Evolutionary conservation across 1,139 yeast genomes (phyloP).

Genomic region (Magnusiomyces fungicola): DNA sequence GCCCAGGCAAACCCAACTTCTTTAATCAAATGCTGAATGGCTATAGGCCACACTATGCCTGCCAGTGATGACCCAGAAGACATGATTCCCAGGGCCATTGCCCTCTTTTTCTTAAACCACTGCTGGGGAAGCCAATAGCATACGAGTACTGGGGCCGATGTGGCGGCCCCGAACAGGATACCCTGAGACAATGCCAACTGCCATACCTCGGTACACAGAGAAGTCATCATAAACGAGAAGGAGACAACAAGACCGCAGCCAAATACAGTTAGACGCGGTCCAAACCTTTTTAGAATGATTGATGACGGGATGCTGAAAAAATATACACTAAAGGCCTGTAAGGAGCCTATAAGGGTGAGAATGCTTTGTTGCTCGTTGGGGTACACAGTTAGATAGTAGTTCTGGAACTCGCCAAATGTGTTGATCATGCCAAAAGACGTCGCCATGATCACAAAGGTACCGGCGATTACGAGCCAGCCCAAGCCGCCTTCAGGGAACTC

Average conservation of each 20-base stretch:
- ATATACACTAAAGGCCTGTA: constrained; percentile 41
- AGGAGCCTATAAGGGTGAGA: constrained; percentile 48
- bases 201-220: constrained; percentile 42
- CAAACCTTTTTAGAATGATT: constrained; percentile 46
- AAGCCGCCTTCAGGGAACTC: constrained; percentile 27
- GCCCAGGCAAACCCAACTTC: constrained; percentile 47
- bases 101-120: constrained; percentile 49
- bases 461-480: constrained; percentile 28
- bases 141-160: constrained; percentile 25
- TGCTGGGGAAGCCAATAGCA: constrained; percentile 31
- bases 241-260: constrained; percentile 44
- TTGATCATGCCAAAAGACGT: constrained; percentile 44
- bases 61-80: constrained; percentile 59
- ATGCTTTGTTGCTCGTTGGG: constrained; percentile 36
- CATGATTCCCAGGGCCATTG: constrained; percentile 51
- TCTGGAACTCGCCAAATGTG: constrained; percentile 51
- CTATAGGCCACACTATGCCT: constrained; percentile 49
- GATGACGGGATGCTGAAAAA: constrained; percentile 42
- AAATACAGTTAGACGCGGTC: constrained; percentile 20
- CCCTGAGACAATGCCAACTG: constrained; percentile 53
- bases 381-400: constrained; percentile 44
- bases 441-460: constrained; percentile 22
- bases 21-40: constrained; percentile 32
- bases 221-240: constrained; percentile 45
- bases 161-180: constrained; percentile 45